Percentiles rank a stretch among this genome's conserved stretches.
phyloP scores from a whole-genome alignment of 2,329 filamentous ascomycete species.

The Bipolaris victoriae region DNA sequence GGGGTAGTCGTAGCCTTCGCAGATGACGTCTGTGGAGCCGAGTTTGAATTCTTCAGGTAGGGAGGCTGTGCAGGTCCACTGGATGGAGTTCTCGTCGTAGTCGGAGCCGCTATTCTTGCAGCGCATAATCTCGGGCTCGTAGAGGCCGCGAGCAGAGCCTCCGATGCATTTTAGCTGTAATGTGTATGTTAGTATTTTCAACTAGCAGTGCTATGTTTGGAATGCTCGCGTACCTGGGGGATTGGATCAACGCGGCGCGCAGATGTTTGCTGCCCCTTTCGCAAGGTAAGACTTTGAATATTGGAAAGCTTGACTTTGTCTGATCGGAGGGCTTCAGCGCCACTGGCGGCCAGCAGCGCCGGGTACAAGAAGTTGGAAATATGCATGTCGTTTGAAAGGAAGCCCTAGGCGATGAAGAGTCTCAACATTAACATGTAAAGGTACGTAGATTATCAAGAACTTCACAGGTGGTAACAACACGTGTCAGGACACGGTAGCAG shows the following conservation, averaged over 20 bases:
- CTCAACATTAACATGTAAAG: background rate
- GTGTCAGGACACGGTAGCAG: conserved; percentile 37
- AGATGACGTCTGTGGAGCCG: conserved; percentile 86
- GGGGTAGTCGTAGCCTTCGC: conserved; percentile 80
- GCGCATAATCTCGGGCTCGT: conserved; percentile 81
- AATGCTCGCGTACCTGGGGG: conserved; percentile 56
- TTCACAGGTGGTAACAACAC: conserved; percentile 28
- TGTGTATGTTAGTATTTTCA: conserved; percentile 14
- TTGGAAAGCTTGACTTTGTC: conserved; percentile 65
- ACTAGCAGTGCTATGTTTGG: background rate
- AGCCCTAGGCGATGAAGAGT: background rate
- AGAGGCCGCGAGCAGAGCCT: conserved; percentile 64
- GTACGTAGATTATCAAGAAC: background rate
- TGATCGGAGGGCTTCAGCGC: conserved; percentile 43
- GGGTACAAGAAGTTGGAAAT: conserved; percentile 37
- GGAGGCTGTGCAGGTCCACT: conserved; percentile 85
- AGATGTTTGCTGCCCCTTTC: conserved; percentile 69
- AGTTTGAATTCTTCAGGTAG: conserved; percentile 72
- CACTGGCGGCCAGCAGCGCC: conserved; percentile 40
- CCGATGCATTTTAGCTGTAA: conserved; percentile 75
- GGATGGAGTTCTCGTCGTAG: conserved; percentile 81
- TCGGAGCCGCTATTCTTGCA: conserved; percentile 85
- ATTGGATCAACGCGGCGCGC: conserved; percentile 77
- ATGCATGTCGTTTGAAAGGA: conserved; percentile 34
- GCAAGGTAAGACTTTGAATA: conserved; percentile 80